These are phyloP conservation scores for Russula brevipes DNA, from an alignment of 768 basidiomycete species.

Conservation along the genomic window DNA sequence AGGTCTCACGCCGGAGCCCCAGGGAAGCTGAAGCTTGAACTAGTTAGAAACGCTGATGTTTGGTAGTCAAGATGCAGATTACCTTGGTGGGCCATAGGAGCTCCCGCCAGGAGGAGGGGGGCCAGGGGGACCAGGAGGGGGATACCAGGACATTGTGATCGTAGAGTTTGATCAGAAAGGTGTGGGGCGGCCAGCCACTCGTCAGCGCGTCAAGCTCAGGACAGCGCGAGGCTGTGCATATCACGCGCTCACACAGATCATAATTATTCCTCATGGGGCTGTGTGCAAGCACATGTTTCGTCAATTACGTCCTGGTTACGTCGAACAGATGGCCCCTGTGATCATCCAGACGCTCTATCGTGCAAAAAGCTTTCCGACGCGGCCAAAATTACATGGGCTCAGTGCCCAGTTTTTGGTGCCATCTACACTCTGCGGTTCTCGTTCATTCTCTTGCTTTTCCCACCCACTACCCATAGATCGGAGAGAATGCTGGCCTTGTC, in stretches of 20 bases:
- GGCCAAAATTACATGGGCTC: too few species aligned
- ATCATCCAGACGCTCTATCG: too few species aligned
- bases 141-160: conserved; percentile 13
- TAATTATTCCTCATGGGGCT: too few species aligned
- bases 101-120: conserved; percentile 8
- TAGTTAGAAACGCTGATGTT: background rate
- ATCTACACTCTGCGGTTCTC: background rate
- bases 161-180: conserved; percentile 2
- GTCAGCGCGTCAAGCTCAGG: background rate
- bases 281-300: too few species aligned
- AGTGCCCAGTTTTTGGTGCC: too few species aligned
- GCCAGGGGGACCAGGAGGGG: conserved; percentile 11
- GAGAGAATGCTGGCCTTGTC: background rate
- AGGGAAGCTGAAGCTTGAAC: conserved; percentile 10
- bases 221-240: too few species aligned
- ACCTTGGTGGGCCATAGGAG: conserved; percentile 8
- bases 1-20: conserved; percentile 11
- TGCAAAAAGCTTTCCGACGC: too few species aligned
- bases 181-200: background rate
- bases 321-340: too few species aligned
- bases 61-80: background rate
- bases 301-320: too few species aligned
- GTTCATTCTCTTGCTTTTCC: background rate
- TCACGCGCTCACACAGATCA: too few species aligned
- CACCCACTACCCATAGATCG: background rate